A percentile compares a stretch with the other conserved stretches of the same genome.
Conservation (phyloP, 2,329 filamentous ascomycete genomes). For the Ophiostoma ulmi region DNA sequence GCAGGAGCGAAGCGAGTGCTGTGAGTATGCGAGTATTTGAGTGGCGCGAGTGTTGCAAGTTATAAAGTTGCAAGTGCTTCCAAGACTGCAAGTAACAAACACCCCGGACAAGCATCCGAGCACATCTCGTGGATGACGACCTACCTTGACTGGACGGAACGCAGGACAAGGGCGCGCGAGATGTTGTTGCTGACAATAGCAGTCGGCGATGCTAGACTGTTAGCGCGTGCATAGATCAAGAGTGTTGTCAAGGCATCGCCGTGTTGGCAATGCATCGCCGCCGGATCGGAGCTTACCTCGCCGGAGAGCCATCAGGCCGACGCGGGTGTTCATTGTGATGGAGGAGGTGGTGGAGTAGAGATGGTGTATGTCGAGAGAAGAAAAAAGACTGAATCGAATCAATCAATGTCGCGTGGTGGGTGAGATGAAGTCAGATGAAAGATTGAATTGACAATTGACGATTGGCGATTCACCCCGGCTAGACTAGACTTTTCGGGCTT, state of each 20-base stretch:
- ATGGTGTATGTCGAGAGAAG: conserved; percentile 25
- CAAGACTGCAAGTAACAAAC: background rate
- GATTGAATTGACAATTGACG: background rate
- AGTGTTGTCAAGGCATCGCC: background rate
- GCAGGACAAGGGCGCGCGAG: conserved; percentile 43
- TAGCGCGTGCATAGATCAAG: background rate
- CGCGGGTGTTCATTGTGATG: conserved; percentile 50
- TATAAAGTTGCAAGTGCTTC: background rate
- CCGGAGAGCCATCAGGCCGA: conserved; percentile 55
- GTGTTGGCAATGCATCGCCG: background rate
- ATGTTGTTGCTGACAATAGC: conserved; percentile 46
- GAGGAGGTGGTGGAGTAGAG: conserved; percentile 25
- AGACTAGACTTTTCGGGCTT: conserved; percentile 29
- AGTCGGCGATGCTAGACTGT: conserved; percentile 28
- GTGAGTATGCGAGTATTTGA: background rate
- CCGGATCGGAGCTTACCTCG: conserved; percentile 41
- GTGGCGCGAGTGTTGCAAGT: background rate
- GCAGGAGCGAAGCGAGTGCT: background rate
- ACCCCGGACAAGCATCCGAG: background rate
- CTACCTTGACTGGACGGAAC: conserved; percentile 32
- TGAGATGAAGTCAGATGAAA: background rate
- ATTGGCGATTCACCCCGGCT: conserved; percentile 10
- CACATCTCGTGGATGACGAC: background rate
- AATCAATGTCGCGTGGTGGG: background rate
- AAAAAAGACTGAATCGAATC: conserved; percentile 14